phyloP scores from a whole-genome alignment of 139 green algal species.

The Coccomyxa sp. region DNA sequence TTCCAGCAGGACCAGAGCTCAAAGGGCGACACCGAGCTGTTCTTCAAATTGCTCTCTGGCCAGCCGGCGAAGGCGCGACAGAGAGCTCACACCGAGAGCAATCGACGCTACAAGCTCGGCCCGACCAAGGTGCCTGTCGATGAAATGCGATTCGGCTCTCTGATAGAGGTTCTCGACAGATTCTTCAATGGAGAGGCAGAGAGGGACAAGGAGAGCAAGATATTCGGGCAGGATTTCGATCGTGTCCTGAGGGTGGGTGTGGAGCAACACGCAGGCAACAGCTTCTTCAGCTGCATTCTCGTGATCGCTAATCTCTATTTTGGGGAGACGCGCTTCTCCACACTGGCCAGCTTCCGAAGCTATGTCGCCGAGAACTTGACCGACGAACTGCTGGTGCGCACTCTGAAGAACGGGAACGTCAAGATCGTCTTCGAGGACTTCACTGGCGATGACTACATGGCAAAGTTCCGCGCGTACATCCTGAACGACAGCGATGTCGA shows the following conservation, averaged over 20 bases:
- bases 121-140: not conserved
- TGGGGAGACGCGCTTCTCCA: not conserved
- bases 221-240: not conserved
- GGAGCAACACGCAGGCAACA: not conserved
- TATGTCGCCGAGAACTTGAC: not conserved
- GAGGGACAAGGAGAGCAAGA: not conserved
- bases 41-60: not conserved
- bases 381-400: not conserved
- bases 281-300: not conserved
- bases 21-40: not conserved
- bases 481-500: not conserved
- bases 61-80: not conserved
- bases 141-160: not conserved
- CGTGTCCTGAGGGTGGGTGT: not conserved
- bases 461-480: not conserved
- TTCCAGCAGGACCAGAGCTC: not conserved
- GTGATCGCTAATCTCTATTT: not conserved
- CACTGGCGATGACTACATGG: not conserved
- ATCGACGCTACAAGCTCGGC: not conserved
- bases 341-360: not conserved
- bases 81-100: not conserved
- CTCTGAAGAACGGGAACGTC: not conserved
- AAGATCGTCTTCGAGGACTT: slow-evolving; percentile 1
- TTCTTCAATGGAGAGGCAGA: slow-evolving; percentile 1
- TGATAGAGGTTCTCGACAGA: not conserved